Evolutionary conservation across 768 basidiomycete genomes (phyloP), one percentile per base, ranked within the genome.

Genomic region (Epithele typhae): DNA sequence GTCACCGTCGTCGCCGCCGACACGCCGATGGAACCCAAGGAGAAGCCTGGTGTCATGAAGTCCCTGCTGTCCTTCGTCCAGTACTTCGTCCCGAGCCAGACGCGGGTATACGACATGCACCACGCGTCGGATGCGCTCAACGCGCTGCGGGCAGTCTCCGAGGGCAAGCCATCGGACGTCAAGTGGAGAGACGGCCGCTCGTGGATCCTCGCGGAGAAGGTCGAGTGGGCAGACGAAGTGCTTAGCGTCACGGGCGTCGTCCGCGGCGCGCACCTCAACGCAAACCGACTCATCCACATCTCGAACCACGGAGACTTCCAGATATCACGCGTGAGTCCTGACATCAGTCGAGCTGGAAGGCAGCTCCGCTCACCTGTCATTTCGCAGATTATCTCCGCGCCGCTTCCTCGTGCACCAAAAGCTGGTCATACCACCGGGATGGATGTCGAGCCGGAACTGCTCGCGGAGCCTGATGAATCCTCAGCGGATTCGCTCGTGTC

Each of bases 51-150:
- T 15, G 76, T 92, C 38, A 68, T 91, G 45, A 93, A 91, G 68
- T 96, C 92, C 1, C 74, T 97, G 4, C 76, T 95, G 8, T 96
- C 93, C 9, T 99, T 97, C 72, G 82, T 94, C 47, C 84, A 85
- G 53, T 97, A 97, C 68, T 99, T 98, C 65, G 88, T 90, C 49
- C 95, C 95, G 2, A 73, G 77, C 19, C 86, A 93, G 58, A 68
- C 75, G 7, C 76, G 84, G 25, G 74, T 98, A 0, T 87, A 82
- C 59, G 91, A 93, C 65, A 65, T 92, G 37, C 73, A 80, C 44
- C 64, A 67, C 1, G 57, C 73, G 19, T 72, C 85, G 4, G 92
- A 95, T 57, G 68, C 77, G 9, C 63, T 88, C 14, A 90, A 79
- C 53, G 81, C 87, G 1, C 57, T 93, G 30, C 77, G 95, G 25